Percentiles rank a stretch among this genome's conserved stretches.
phyloP scores from a whole-genome alignment of 78 protist genomes.

The Cavenderia fasciculata region DNA sequence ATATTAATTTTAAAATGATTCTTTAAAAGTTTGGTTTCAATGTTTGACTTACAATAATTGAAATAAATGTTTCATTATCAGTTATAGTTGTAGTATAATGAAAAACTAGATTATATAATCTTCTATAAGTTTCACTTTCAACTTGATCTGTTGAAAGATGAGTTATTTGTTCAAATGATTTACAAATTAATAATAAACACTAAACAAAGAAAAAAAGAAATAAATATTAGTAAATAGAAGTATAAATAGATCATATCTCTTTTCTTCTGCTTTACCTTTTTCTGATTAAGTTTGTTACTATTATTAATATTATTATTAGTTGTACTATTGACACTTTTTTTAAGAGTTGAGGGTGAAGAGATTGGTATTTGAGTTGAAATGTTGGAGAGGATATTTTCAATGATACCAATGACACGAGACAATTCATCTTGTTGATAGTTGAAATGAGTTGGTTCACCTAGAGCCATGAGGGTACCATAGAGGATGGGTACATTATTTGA shows the following conservation, averaged over 20 bases:
- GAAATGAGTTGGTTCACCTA: slow-evolving; percentile 15
- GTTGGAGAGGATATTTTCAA: slow-evolving; percentile 1
- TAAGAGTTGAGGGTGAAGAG: too few relatives aligned
- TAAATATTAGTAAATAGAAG: not conserved
- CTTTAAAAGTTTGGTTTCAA: too few relatives aligned
- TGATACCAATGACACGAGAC: not conserved
- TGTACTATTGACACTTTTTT: too few relatives aligned
- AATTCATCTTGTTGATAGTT: slow-evolving; percentile 37
- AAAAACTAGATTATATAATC: slow-evolving; percentile 31
- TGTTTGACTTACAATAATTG: slow-evolving; percentile 42
- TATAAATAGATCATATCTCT: too few relatives aligned
- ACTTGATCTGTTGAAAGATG: slow-evolving; percentile 22
- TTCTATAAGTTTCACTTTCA: slow-evolving; percentile 33
- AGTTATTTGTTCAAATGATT: slow-evolving; percentile 57
- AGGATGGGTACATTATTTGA: slow-evolving; percentile 13
- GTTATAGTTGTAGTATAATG: slow-evolving; percentile 27
- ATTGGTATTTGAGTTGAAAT: not conserved
- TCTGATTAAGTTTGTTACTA: too few relatives aligned
- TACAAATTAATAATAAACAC: slow-evolving; percentile 33
- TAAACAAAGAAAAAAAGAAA: not conserved
- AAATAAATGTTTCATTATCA: slow-evolving; percentile 57
- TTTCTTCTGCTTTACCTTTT: slow-evolving; percentile 27
- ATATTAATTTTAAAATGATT: not conserved
- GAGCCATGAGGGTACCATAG: slow-evolving; percentile 49
- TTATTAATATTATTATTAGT: too few relatives aligned